These are phyloP conservation scores for Cryoendolithus antarcticus DNA, from an alignment of 2,329 filamentous ascomycete species.

Conservation along the genomic window DNA sequence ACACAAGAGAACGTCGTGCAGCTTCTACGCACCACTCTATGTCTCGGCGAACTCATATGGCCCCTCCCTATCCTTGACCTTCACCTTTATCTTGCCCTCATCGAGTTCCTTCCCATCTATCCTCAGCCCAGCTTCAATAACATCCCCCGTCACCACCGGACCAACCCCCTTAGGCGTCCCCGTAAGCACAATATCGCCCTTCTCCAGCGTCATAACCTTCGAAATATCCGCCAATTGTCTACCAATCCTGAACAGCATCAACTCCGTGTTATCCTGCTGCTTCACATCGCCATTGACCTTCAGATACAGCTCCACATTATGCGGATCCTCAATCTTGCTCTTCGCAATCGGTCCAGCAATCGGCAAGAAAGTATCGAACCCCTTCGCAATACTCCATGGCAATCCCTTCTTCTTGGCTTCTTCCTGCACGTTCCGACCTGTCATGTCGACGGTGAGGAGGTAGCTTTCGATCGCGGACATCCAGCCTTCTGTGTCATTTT, in stretches of 20 bases:
- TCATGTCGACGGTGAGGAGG: conserved; percentile 91
- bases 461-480: conserved; percentile 78
- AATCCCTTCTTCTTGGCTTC: conserved; percentile 95
- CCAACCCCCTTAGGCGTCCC: conserved; percentile 96
- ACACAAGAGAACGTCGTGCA: background rate
- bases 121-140: conserved; percentile 72
- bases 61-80: conserved; percentile 65
- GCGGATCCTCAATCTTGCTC: conserved; percentile 68
- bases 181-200: conserved; percentile 88
- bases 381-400: conserved; percentile 92
- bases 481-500: conserved; percentile 61
- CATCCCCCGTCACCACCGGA: conserved; percentile 68
- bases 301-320: conserved; percentile 76
- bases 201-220: conserved; percentile 83
- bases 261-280: conserved; percentile 78
- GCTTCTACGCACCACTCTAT: conserved; percentile 13
- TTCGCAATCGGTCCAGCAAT: conserved; percentile 73
- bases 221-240: conserved; percentile 82
- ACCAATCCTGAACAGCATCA: conserved; percentile 90
- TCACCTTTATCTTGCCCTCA: conserved; percentile 73
- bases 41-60: conserved; percentile 58
- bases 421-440: conserved; percentile 85
- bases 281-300: conserved; percentile 66
- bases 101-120: conserved; percentile 72
- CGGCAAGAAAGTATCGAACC: conserved; percentile 94